These are phyloP conservation scores for Microcera coccophila DNA, from an alignment of 2,329 filamentous ascomycete genomes.

Conservation along the genomic window DNA sequence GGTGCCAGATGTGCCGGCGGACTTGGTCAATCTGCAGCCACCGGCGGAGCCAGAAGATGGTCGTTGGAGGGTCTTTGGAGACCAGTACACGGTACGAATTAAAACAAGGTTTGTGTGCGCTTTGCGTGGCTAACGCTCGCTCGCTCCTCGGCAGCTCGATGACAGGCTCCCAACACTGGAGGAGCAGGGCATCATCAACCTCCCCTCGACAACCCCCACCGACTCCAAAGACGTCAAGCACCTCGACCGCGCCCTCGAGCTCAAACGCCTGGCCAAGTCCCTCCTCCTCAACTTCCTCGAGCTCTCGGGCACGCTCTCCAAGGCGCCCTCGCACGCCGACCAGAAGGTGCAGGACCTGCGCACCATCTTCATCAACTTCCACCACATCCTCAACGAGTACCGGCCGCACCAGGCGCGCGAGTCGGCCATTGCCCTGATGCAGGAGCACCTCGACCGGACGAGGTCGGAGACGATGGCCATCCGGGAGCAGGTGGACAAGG, in stretches of 20 bases:
- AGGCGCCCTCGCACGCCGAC: constrained; percentile 46
- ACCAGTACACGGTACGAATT: constrained; percentile 51
- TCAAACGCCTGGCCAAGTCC: constrained; percentile 77
- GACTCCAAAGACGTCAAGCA: constrained; percentile 51
- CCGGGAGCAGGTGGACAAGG: constrained; percentile 64
- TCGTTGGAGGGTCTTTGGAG: constrained; percentile 72
- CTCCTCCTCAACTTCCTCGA: constrained; percentile 86
- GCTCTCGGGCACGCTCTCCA: constrained; percentile 55
- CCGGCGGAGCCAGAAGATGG: constrained; percentile 68
- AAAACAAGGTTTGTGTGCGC: not conserved
- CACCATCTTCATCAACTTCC: constrained; percentile 83
- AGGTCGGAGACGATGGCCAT: constrained; percentile 70
- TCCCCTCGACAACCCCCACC: constrained; percentile 42
- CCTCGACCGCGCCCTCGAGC: constrained; percentile 61
- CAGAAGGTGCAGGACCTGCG: constrained; percentile 75
- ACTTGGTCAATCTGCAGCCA: constrained; percentile 75
- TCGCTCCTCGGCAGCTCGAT: constrained; percentile 42
- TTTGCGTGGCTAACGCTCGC: not conserved
- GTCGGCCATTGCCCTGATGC: constrained; percentile 81
- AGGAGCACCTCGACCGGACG: constrained; percentile 71
- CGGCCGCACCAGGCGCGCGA: constrained; percentile 89
- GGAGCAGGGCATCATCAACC: constrained; percentile 66
- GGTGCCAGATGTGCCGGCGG: constrained; percentile 56
- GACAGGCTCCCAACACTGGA: constrained; percentile 64
- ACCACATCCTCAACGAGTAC: constrained; percentile 92